Evolutionary conservation across 2,329 filamentous ascomycete genomes (phyloP).

Genomic region (Claviceps sp.): DNA sequence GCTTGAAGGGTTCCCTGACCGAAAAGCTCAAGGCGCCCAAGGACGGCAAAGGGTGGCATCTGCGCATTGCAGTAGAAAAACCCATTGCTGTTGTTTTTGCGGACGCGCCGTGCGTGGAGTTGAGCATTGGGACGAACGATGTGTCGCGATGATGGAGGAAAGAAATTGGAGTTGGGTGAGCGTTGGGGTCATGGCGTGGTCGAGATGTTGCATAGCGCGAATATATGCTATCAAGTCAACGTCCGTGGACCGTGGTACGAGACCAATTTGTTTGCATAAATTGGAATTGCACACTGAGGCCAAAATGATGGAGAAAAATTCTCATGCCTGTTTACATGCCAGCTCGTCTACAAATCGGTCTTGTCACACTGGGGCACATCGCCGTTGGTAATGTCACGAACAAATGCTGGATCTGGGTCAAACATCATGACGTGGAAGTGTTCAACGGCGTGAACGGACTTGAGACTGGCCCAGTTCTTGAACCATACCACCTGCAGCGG

Average conservation of each 20-base stretch:
- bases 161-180: too few species aligned
- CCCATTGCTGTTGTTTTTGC: constrained; percentile 61
- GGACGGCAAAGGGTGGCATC: constrained; percentile 26
- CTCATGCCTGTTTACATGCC: not conserved
- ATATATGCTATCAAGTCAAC: not conserved
- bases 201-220: not conserved
- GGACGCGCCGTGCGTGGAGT: constrained; percentile 55
- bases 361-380: constrained; percentile 54
- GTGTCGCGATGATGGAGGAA: not conserved
- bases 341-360: constrained; percentile 5
- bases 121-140: constrained; percentile 17
- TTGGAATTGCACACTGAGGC: not conserved
- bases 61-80: constrained; percentile 55
- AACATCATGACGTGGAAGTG: constrained; percentile 93
- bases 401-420: constrained; percentile 56
- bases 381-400: constrained; percentile 56
- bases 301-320: not conserved
- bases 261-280: not conserved
- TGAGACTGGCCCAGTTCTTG: constrained; percentile 72
- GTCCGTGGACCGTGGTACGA: not conserved
- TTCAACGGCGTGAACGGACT: constrained; percentile 76
- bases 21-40: constrained; percentile 5
- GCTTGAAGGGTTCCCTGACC: constrained; percentile 31
- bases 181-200: not conserved
- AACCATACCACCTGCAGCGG: constrained; percentile 29